These are phyloP conservation scores for Emericellopsis terricola DNA, from an alignment of 495 filamentous ascomycete genomes.

Conservation along the genomic window DNA sequence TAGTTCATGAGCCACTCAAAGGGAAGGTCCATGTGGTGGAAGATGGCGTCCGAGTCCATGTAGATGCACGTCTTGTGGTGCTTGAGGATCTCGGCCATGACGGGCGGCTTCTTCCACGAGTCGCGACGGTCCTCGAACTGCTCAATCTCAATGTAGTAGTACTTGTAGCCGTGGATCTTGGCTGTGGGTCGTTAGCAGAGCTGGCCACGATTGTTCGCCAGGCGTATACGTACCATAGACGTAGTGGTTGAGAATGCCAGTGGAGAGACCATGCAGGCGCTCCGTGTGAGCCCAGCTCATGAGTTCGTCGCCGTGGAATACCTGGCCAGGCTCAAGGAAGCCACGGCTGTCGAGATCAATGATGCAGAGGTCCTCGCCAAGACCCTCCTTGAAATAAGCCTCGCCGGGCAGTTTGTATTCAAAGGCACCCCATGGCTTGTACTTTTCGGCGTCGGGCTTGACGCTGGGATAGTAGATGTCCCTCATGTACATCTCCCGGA, in stretches of 20 bases:
- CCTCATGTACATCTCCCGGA: background rate
- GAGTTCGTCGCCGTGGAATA: constrained; percentile 11
- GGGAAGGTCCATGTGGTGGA: constrained; percentile 27
- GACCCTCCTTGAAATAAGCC: constrained; percentile 8
- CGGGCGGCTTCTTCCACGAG: constrained; percentile 32
- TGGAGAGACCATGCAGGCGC: constrained; percentile 7
- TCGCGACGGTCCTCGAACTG: constrained; percentile 15
- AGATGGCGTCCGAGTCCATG: constrained; percentile 31
- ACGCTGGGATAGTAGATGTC: background rate
- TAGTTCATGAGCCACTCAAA: constrained; percentile 37
- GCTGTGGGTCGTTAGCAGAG: constrained; percentile 9
- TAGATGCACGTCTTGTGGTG: constrained; percentile 30
- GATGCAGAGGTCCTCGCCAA: constrained; percentile 19
- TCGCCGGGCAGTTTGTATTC: constrained; percentile 9
- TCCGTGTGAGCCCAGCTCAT: constrained; percentile 8
- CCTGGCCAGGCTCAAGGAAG: constrained; percentile 8
- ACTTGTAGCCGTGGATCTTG: constrained; percentile 34
- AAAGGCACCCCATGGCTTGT: constrained; percentile 1
- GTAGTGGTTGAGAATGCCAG: constrained; percentile 22
- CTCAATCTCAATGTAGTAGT: constrained; percentile 26
- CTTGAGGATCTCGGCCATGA: constrained; percentile 23
- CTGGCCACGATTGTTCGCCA: too few species aligned
- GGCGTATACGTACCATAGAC: constrained; percentile 12
- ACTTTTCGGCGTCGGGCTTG: background rate
- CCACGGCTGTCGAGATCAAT: constrained; percentile 22